Conservation (phyloP, 1,284 basidiomycete genomes). For the Phaffia rhodozyma region DNA sequence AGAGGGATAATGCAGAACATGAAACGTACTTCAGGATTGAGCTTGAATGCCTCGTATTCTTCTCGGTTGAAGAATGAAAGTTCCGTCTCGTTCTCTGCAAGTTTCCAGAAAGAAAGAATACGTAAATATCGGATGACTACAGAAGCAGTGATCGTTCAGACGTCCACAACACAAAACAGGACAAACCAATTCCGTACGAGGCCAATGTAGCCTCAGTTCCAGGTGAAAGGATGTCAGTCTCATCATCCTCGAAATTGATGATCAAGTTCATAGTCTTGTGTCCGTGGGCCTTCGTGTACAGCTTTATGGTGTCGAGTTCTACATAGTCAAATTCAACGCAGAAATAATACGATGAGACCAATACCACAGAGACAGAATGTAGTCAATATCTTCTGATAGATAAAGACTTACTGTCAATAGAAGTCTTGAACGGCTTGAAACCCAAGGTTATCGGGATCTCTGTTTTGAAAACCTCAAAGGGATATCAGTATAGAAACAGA, state of each 20-base stretch:
- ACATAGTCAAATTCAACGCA: neutral
- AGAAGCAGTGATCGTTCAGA: neutral
- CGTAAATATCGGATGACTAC: neutral
- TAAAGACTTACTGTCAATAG: slow-evolving; percentile 23
- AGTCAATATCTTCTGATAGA: neutral
- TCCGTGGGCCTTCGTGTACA: slow-evolving; percentile 89
- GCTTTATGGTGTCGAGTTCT: slow-evolving; percentile 67
- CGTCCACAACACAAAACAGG: neutral
- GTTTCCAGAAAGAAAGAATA: neutral
- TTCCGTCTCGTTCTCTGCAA: slow-evolving; percentile 82
- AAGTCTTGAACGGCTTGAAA: slow-evolving; percentile 75
- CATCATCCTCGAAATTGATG: slow-evolving; percentile 87
- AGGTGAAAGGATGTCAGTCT: slow-evolving; percentile 58
- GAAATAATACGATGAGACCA: no score
- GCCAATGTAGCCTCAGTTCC: slow-evolving; percentile 54
- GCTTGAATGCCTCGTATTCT: slow-evolving; percentile 65
- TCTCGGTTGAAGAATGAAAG: slow-evolving; percentile 74
- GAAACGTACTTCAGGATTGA: slow-evolving; percentile 56
- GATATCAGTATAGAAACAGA: neutral
- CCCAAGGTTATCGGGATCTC: slow-evolving; percentile 58
- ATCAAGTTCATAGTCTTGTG: slow-evolving; percentile 92
- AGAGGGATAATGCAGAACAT: slow-evolving; percentile 1
- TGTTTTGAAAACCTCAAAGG: slow-evolving; percentile 29
- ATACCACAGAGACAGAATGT: no score
- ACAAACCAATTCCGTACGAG: slow-evolving; percentile 60